These are phyloP conservation scores for Cystobasidium tubakii DNA, from an alignment of 768 basidiomycete species.

Conservation along the genomic window DNA sequence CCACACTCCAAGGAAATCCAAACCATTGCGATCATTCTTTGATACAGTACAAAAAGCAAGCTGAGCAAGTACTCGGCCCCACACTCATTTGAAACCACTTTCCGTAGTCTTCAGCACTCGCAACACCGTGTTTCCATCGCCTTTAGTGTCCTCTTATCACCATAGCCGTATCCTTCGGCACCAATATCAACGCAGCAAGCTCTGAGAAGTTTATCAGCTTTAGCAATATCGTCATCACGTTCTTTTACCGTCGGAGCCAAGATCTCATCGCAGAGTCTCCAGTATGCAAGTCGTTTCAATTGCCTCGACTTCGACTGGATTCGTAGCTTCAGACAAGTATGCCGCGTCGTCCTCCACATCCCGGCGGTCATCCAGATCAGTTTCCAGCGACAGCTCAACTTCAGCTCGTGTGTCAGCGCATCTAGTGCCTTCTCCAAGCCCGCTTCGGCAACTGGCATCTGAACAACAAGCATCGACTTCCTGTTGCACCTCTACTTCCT, in stretches of 20 bases:
- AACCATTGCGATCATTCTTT: background rate
- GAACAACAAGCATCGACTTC: background rate
- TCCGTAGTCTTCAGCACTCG: background rate
- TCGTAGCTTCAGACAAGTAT: background rate
- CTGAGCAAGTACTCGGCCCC: background rate
- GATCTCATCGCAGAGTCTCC: background rate
- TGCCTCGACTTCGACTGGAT: background rate
- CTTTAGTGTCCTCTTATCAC: background rate
- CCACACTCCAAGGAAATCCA: background rate
- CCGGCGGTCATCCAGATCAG: background rate
- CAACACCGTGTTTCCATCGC: background rate
- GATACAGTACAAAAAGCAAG: background rate
- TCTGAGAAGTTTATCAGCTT: background rate
- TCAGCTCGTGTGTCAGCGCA: background rate
- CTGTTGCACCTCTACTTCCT: background rate
- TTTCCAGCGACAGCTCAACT: background rate
- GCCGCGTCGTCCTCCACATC: background rate
- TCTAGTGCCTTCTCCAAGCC: background rate
- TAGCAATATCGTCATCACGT: background rate
- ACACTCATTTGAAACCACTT: conserved; percentile 3
- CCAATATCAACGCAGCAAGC: background rate
- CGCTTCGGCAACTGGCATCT: background rate
- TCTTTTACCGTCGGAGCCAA: background rate
- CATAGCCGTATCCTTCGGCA: conserved; percentile 24
- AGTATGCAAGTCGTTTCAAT: background rate